A percentile compares a stretch with the other conserved stretches of the same genome.
phyloP scores from a whole-genome alignment of 495 filamentous ascomycete genomes.

The Hamigera avellanea region DNA sequence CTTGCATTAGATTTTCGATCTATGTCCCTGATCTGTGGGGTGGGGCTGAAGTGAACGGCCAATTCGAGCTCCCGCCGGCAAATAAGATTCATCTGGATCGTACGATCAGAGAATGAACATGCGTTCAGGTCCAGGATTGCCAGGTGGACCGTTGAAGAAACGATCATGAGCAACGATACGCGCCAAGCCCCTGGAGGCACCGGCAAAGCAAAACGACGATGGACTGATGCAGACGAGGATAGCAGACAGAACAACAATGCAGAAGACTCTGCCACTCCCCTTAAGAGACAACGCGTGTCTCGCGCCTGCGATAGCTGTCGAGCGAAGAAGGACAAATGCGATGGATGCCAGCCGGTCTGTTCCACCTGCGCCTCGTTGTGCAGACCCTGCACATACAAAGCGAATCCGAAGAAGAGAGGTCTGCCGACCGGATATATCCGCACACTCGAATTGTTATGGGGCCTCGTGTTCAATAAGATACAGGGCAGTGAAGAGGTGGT shows the following conservation, averaged over 20 bases:
- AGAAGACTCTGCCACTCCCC: conserved; percentile 19
- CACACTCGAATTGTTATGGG: conserved; percentile 29
- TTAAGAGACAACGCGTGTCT: conserved; percentile 42
- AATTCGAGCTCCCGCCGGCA: too few species aligned
- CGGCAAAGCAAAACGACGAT: conserved; percentile 25
- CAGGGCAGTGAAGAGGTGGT: conserved; percentile 34
- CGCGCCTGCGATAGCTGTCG: conserved; percentile 59
- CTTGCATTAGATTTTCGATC: too few species aligned
- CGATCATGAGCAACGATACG: conserved; percentile 31
- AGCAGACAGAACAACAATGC: conserved; percentile 10
- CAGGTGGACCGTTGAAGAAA: conserved; percentile 26
- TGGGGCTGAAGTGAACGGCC: too few species aligned
- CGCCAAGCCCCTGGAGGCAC: conserved; percentile 24
- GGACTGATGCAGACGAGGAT: conserved; percentile 22
- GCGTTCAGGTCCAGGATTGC: conserved; percentile 16
- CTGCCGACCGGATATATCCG: conserved; percentile 34
- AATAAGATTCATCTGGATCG: too few species aligned
- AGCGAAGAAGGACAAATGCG: conserved; percentile 54
- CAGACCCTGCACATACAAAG: conserved; percentile 53
- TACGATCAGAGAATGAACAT: conserved; percentile 12
- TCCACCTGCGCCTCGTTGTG: conserved; percentile 49
- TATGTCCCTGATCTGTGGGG: too few species aligned
- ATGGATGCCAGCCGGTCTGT: conserved; percentile 50
- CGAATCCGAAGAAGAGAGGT: conserved; percentile 58
- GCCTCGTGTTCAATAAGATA: conserved; percentile 29